Conservation (phyloP, 2,329 filamentous ascomycete species). For the Pseudophaeomoniella oleicola region DNA sequence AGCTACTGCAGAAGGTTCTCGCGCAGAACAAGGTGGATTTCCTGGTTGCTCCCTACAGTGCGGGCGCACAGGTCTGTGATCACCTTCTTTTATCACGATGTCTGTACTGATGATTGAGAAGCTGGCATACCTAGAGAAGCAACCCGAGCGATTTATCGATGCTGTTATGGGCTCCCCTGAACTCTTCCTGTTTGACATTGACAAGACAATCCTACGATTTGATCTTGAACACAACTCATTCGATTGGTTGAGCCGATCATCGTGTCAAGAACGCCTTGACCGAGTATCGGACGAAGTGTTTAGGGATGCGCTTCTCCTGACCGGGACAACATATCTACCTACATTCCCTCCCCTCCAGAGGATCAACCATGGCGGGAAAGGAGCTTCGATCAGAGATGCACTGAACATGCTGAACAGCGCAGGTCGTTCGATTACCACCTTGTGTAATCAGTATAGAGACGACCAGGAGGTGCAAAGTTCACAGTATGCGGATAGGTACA, state of each 20-base stretch:
- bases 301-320: conserved; percentile 68
- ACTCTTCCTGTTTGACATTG: conserved; percentile 70
- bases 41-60: conserved; percentile 73
- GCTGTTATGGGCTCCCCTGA: conserved; percentile 76
- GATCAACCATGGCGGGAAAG: conserved; percentile 20
- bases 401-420: conserved; percentile 56
- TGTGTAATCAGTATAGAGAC: conserved; percentile 68
- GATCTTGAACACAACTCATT: conserved; percentile 48
- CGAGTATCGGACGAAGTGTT: conserved; percentile 57
- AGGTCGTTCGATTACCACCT: conserved; percentile 54
- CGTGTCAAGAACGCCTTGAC: conserved; percentile 54
- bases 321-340: conserved; percentile 66
- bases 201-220: conserved; percentile 51
- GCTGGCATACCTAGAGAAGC: conserved; percentile 66
- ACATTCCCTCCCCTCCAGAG: conserved; percentile 59
- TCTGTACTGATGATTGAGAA: conserved; percentile 18
- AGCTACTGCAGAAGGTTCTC: conserved; percentile 62
- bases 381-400: conserved; percentile 55
- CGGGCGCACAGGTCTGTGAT: conserved; percentile 60
- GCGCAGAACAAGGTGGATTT: conserved; percentile 56
- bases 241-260: conserved; percentile 48
- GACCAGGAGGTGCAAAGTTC: conserved; percentile 56
- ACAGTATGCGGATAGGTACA: conserved; percentile 73
- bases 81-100: conserved; percentile 7
- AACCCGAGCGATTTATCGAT: conserved; percentile 52